Evolutionary conservation across 495 filamentous ascomycete species (phyloP), one percentile per base, ranked within the genome.

Genomic region (Penicillium bovifimosum): DNA sequence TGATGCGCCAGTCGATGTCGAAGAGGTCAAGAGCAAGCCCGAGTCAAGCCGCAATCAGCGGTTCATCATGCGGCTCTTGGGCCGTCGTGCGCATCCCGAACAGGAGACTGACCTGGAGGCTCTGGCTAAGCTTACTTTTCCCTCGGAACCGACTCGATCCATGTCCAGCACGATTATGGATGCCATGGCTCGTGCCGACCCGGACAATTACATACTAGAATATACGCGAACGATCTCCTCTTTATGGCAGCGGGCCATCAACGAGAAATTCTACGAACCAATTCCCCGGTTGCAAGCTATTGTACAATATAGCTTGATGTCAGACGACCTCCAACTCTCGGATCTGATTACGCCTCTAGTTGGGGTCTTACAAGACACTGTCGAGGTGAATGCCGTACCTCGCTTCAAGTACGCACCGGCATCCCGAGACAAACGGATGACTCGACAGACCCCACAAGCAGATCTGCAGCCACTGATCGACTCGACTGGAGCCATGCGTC

Each of bases 221-320:
- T 72, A 88, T 47, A 78, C 76, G 42, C 62, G 68, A 41, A 65
- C 76, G 10, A 66, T 86, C 20, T 68, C 81, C 29, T 68, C 65
- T 14, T 53, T 88, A n/a, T 88, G 86, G 86, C 68, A 75, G 11
- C 78, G 73, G 26, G 83, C 82, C 53, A 62, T 88, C 41, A 64
- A 72, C 20, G 86, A 87, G 55, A 74, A 74, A 47, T 82, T 76
- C 59, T 84, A 75, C 55, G 63, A 69, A 18, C 80, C 86, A 5
- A 55, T 88, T 4, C 74, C 78, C 47, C 75, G 85, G 33, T 72
- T 88, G 27, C 56, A 85, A 45, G 74, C 80, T 40, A 65, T 86
- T 18, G 61, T 82, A 17, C 68, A 72, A 38, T 80, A 77, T 50
- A 65, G 84, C 31, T 66, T 89, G 11, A 61, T 69, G 39, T 65